phyloP scores from a whole-genome alignment of 2,329 filamentous ascomycete genomes.

The Pestalotiopsis sp. region DNA sequence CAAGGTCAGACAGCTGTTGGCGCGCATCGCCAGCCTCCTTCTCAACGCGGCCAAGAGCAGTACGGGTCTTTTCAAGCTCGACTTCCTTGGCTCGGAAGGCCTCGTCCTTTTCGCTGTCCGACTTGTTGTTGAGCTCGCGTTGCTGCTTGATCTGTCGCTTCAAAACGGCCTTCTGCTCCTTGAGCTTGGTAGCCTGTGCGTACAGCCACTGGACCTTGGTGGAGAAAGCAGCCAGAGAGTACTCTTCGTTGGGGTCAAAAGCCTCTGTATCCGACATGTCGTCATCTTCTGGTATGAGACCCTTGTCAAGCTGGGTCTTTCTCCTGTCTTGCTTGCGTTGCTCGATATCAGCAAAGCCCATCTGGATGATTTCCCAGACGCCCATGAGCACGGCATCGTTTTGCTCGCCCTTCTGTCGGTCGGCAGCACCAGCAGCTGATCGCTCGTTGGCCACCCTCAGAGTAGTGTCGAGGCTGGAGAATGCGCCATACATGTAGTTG shows the following conservation, averaged over 20 bases:
- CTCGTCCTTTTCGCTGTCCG: constrained; percentile 71
- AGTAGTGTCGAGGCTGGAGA: constrained; percentile 53
- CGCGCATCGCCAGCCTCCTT: constrained; percentile 42
- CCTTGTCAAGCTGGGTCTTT: constrained; percentile 57
- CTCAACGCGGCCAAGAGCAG: constrained; percentile 31
- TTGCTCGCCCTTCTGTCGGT: constrained; percentile 51
- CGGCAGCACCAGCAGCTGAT: constrained; percentile 31
- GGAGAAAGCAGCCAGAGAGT: constrained; percentile 76
- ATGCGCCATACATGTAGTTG: constrained; percentile 65
- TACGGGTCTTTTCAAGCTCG: constrained; percentile 52
- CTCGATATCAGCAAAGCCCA: constrained; percentile 58
- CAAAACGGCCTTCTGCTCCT: constrained; percentile 87
- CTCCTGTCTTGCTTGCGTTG: constrained; percentile 57
- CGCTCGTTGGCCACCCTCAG: constrained; percentile 39
- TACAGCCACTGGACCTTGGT: constrained; percentile 80
- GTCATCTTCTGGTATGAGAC: constrained; percentile 61
- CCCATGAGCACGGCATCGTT: constrained; percentile 57
- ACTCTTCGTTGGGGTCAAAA: constrained; percentile 60
- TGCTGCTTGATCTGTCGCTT: constrained; percentile 95
- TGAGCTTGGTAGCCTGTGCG: constrained; percentile 73
- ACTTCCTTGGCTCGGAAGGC: constrained; percentile 62
- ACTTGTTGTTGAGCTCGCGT: constrained; percentile 87
- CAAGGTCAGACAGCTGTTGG: constrained; percentile 50
- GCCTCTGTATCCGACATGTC: constrained; percentile 66
- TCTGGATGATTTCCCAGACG: constrained; percentile 61